Conservation (phyloP, 495 filamentous ascomycete species). For the Trichoderma erinaceum region DNA sequence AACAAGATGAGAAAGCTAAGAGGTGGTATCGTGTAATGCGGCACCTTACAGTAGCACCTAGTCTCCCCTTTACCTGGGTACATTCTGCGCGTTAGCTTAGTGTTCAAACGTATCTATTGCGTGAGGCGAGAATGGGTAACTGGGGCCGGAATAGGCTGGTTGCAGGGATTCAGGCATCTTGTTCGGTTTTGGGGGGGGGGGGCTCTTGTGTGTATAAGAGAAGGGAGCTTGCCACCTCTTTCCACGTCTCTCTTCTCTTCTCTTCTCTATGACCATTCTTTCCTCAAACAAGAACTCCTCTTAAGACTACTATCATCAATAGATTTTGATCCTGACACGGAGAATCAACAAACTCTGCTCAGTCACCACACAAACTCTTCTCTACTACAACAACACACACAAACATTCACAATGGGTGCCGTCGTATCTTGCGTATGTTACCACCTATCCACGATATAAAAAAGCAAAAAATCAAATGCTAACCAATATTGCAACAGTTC, state of each 20-base stretch:
- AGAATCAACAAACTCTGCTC: too few relatives aligned
- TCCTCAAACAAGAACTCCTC: not conserved
- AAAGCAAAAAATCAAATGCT: too few relatives aligned
- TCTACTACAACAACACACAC: conserved; percentile 14
- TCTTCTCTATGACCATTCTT: not conserved
- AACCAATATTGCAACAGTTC: conserved; percentile 51
- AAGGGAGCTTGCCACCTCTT: not conserved
- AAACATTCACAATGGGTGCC: conserved; percentile 72
- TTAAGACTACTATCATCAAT: too few relatives aligned
- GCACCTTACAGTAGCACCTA: too few relatives aligned
- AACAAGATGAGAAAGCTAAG: too few relatives aligned
- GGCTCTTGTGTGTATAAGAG: not conserved
- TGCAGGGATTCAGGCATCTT: not conserved
- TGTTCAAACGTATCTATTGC: not conserved
- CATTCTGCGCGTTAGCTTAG: too few relatives aligned
- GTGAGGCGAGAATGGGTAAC: not conserved
- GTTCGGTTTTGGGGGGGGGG: not conserved
- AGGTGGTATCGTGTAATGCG: too few relatives aligned
- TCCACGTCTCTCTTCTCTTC: not conserved
- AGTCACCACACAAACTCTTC: not conserved
- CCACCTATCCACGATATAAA: not conserved
- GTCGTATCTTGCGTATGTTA: conserved; percentile 77
- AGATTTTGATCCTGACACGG: too few relatives aligned
- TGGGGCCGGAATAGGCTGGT: not conserved
- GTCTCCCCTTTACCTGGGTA: too few relatives aligned